Conservation (phyloP, 176 grass and related monocot species). For the Chloris gayana region DNA sequence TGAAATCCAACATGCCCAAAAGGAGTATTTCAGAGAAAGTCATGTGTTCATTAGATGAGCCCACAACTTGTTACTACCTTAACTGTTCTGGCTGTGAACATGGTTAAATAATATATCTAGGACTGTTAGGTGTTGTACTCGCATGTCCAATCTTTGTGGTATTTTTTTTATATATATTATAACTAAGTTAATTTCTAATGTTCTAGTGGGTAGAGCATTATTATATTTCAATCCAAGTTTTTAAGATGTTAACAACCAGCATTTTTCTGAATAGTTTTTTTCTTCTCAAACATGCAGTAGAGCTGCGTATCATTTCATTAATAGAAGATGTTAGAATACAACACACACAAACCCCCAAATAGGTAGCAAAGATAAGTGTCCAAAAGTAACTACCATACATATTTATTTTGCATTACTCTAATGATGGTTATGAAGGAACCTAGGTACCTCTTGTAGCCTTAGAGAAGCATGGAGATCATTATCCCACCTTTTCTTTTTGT, state of each 20-base stretch:
- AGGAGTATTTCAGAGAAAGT: background rate
- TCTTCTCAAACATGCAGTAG: too few relatives aligned
- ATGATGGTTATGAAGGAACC: background rate
- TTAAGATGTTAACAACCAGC: background rate
- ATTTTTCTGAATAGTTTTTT: background rate
- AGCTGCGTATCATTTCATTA: too few relatives aligned
- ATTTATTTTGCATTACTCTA: background rate
- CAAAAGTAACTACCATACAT: background rate
- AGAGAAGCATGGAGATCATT: background rate
- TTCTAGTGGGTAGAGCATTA: background rate
- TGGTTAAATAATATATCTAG: conserved; percentile 5
- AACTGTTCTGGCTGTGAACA: background rate
- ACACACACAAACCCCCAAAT: too few relatives aligned
- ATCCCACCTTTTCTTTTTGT: background rate
- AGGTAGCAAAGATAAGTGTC: background rate
- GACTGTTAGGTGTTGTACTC: background rate
- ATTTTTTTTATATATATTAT: background rate
- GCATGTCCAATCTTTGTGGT: background rate
- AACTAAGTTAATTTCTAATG: background rate
- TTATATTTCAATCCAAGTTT: background rate
- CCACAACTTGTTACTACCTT: background rate
- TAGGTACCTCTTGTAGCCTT: background rate
- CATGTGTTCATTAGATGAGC: background rate
- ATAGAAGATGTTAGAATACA: too few relatives aligned
- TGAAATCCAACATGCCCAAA: background rate